Evolutionary conservation across 106 monocot genomes (phyloP).

Genomic region (Dendrobium nobile): DNA sequence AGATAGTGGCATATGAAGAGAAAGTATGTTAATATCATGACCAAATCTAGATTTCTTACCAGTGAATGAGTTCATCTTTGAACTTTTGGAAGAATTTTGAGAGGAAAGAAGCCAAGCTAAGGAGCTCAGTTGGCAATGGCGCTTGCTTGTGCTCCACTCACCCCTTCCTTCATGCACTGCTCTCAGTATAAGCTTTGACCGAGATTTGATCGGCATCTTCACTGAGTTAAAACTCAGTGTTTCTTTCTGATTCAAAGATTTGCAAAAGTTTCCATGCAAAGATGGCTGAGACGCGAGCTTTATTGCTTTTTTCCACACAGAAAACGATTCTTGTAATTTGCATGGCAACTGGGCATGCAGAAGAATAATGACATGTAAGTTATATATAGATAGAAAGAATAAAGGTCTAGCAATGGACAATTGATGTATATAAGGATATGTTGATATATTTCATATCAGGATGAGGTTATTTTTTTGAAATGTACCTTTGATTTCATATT

Average conservation of each 20-base stretch:
- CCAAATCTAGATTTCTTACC: neutral
- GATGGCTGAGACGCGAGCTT: neutral
- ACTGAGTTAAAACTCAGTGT: slow-evolving; percentile 5
- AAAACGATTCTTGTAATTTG: slow-evolving; percentile 28
- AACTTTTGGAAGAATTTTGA: neutral
- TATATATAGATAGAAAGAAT: neutral
- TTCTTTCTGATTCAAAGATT: neutral
- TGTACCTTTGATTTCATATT: too few species aligned
- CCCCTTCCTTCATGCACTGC: slow-evolving; percentile 7
- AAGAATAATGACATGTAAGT: neutral
- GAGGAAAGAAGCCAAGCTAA: slow-evolving; percentile 39
- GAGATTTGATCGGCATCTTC: slow-evolving; percentile 11
- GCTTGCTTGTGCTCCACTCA: slow-evolving; percentile 3
- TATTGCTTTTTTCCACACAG: slow-evolving; percentile 23
- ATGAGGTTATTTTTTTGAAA: too few species aligned
- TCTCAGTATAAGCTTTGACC: slow-evolving; percentile 15
- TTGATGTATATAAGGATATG: too few species aligned
- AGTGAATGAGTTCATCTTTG: neutral
- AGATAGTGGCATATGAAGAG: slow-evolving; percentile 33
- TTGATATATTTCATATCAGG: too few species aligned
- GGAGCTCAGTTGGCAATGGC: slow-evolving; percentile 14
- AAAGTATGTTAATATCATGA: slow-evolving; percentile 27
- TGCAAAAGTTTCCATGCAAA: neutral
- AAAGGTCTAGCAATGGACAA: neutral
- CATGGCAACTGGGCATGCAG: slow-evolving; percentile 26